Evolutionary conservation across 768 basidiomycete genomes (phyloP).

Genomic region (Hemileccinum impolitum): DNA sequence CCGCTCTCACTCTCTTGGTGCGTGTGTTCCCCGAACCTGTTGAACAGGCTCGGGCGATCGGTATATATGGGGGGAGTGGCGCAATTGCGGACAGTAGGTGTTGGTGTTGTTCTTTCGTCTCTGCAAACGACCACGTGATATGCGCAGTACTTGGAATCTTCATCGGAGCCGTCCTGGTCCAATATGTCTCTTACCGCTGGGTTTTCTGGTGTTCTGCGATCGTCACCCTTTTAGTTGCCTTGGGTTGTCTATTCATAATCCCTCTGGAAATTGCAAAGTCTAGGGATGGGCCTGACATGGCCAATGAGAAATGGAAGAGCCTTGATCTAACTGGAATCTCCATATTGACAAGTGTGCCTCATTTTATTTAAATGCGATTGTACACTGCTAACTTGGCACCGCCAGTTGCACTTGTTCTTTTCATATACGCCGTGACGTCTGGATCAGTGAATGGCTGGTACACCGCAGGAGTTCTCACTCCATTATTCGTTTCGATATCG

Average conservation of each 20-base stretch:
- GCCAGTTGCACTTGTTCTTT: slow-evolving; percentile 36
- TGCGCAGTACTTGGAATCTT: slow-evolving; percentile 38
- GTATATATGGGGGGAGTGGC: slow-evolving; percentile 44
- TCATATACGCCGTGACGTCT: slow-evolving; percentile 43
- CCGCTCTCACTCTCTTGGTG: slow-evolving; percentile 47
- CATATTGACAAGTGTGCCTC: slow-evolving; percentile 33
- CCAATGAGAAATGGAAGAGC: slow-evolving; percentile 23
- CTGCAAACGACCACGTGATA: background rate
- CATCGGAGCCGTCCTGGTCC: slow-evolving; percentile 43
- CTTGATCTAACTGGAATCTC: slow-evolving; percentile 40
- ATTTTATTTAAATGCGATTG: background rate
- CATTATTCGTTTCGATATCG: slow-evolving; percentile 44
- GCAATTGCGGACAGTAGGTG: slow-evolving; percentile 42
- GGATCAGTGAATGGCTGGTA: slow-evolving; percentile 51
- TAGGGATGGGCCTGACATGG: background rate
- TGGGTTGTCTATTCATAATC: slow-evolving; percentile 33
- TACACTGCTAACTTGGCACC: background rate
- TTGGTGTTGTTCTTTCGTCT: background rate
- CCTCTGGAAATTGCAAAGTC: slow-evolving; percentile 22
- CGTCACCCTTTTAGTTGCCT: slow-evolving; percentile 32
- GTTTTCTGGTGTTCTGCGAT: slow-evolving; percentile 49
- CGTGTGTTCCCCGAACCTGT: slow-evolving; percentile 45
- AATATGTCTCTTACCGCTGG: slow-evolving; percentile 44
- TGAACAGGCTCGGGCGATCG: slow-evolving; percentile 47
- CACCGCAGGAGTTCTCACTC: slow-evolving; percentile 40